These are phyloP conservation scores for Diaporthe citri DNA, from an alignment of 2,329 filamentous ascomycete species.

Conservation along the genomic window DNA sequence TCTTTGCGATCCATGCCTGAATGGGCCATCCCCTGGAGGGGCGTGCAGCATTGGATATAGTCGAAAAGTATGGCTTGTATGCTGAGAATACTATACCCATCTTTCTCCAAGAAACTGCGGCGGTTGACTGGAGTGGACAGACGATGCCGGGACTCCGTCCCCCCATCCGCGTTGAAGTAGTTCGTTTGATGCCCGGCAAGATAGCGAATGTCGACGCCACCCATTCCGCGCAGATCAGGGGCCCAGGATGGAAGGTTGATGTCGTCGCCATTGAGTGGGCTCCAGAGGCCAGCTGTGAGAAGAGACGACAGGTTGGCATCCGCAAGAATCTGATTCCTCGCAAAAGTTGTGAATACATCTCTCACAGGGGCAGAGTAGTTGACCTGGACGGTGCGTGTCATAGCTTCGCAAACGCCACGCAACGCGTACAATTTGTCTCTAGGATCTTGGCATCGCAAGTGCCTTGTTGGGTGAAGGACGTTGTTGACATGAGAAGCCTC, in stretches of 20 bases:
- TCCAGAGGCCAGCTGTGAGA: background rate
- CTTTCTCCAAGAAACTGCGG: background rate
- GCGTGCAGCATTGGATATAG: background rate
- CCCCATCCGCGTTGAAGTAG: background rate
- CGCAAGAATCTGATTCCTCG: background rate
- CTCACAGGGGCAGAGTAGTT: background rate
- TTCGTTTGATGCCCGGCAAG: background rate
- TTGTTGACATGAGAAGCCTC: background rate
- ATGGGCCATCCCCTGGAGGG: background rate
- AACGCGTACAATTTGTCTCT: conserved; percentile 11
- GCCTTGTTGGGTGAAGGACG: background rate
- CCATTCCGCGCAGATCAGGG: background rate
- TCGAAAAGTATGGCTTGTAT: background rate
- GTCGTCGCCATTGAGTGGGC: background rate
- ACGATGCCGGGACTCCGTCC: too few species aligned
- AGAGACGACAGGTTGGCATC: background rate
- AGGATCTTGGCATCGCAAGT: conserved; percentile 1
- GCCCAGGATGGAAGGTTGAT: conserved; percentile 12
- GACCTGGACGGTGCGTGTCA: background rate
- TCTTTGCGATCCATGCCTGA: background rate
- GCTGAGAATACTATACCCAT: background rate
- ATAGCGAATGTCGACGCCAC: background rate
- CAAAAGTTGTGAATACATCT: background rate
- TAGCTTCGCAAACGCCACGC: background rate
- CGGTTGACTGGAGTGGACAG: too few species aligned